Evolutionary conservation across 257 asterid genomes (phyloP), one percentile per base, ranked within the genome.

Genomic region (Solanum clarkiae): DNA sequence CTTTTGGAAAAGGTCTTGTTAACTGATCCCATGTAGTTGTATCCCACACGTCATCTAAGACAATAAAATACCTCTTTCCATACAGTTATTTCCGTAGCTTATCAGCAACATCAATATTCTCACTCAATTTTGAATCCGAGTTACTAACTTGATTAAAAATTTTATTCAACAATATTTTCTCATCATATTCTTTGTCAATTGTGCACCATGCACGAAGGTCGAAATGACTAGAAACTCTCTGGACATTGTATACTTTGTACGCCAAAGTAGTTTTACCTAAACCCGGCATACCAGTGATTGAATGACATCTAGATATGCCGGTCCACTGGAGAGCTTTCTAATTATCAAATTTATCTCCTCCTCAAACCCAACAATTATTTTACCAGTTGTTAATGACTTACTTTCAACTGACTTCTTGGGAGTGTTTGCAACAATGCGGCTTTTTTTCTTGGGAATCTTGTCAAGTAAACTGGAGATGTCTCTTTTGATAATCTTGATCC

Each of bases 31-130:
- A 85, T 1, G 66, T 63, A 15, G 53, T 14, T 12, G 5, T 66
- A 8, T 71, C 54, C 90, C 90, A 83, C 7, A 83, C n/a, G 71
- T 88, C 88, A 85, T 88, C 90, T 55, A 88, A 5, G 10, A 88
- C 86, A 6, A 86, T 62, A 5, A 88, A 49, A 6, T 88, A 88
- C 47, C 84, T 84, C 75, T 45, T 55, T 3, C 84, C 87, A 2
- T 1, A 13, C 5, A 88, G 70, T 7, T 55, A 45, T 36, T 16
- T 55, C 29, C 80, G 20, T 17, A 88, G 44, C 29, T 14, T 7
- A 26, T 45, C 84, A 56, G 81, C 86, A 80, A 88, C 29, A 13
- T 68, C 47, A 2, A 40, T 17, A 70, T 77, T 65, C 44, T 83
- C 45, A 22, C 16, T 9, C 29, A 47, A 29, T 40, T 63, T 53